A percentile compares a stretch with the other conserved stretches of the same genome.
These are phyloP conservation scores for Termitomyces titanicus DNA, from an alignment of 768 basidiomycete species.

Conservation along the genomic window DNA sequence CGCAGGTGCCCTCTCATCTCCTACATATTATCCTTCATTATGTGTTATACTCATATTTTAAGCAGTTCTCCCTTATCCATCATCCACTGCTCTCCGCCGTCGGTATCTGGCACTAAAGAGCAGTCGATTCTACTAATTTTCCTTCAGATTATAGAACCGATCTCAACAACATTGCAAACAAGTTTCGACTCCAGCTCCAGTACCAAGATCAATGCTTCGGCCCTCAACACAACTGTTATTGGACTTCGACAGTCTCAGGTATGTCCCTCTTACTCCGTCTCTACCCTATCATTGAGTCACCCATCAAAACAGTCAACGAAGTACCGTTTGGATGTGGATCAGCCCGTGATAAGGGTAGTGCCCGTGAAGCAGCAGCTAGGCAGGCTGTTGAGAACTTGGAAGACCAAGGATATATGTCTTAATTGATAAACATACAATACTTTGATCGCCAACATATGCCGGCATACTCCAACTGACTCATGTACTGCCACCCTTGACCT, in stretches of 20 bases:
- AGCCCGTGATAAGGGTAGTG: slow-evolving; percentile 2
- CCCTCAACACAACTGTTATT: slow-evolving; percentile 2
- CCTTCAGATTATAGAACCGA: slow-evolving; percentile 7
- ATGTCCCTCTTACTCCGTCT: not conserved
- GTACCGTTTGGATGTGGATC: not conserved
- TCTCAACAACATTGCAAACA: slow-evolving; percentile 10
- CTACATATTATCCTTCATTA: not conserved
- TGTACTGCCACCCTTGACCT: too few relatives aligned
- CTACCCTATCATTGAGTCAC: not conserved
- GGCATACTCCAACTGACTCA: too few relatives aligned
- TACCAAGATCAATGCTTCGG: not conserved
- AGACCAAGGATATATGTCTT: not conserved
- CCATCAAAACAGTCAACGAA: slow-evolving; percentile 1
- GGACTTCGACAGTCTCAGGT: slow-evolving; percentile 1
- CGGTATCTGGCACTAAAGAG: not conserved
- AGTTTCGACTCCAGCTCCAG: not conserved
- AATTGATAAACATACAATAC: too few relatives aligned
- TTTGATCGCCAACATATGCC: too few relatives aligned
- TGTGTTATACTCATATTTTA: not conserved
- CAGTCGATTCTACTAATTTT: not conserved
- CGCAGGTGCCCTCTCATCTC: not conserved
- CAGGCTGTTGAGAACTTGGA: slow-evolving; percentile 5
- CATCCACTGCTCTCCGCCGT: not conserved
- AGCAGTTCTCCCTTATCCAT: not conserved
- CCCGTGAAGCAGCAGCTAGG: slow-evolving; percentile 5